These are phyloP conservation scores for Poa pratensis DNA, from an alignment of 176 grass and related monocot genomes.

Conservation along the genomic window DNA sequence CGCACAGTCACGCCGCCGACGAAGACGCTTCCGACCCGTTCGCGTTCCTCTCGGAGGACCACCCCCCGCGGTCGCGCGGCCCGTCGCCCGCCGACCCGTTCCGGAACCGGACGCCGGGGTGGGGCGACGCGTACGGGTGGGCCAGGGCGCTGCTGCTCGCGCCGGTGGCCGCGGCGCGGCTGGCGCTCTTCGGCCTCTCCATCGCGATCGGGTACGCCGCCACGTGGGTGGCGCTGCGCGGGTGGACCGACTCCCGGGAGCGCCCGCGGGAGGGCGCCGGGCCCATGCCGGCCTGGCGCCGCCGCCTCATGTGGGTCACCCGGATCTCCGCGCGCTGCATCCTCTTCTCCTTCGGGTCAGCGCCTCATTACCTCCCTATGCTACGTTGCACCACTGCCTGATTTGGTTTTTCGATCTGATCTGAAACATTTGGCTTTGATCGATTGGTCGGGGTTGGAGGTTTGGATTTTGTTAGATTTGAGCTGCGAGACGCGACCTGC, in stretches of 20 bases:
- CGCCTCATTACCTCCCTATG: neutral
- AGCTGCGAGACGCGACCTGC: neutral
- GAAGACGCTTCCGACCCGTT: conserved; percentile 52
- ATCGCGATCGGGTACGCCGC: conserved; percentile 72
- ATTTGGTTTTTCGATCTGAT: conserved; percentile 33
- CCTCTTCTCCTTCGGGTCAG: conserved; percentile 98
- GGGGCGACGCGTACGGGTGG: conserved; percentile 66
- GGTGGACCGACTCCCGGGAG: conserved; percentile 60
- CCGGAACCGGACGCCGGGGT: conserved; percentile 69
- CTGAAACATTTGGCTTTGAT: neutral
- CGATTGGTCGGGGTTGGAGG: neutral
- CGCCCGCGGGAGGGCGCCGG: conserved; percentile 46
- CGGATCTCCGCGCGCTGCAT: conserved; percentile 86
- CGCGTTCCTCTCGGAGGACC: conserved; percentile 58
- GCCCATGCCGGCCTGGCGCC: conserved; percentile 72
- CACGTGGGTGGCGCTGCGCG: conserved; percentile 71
- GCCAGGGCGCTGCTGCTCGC: conserved; percentile 59
- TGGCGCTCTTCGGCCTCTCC: conserved; percentile 74
- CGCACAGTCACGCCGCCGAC: neutral
- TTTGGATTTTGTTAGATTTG: conserved; percentile 16
- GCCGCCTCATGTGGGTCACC: conserved; percentile 91
- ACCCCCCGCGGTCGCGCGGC: neutral
- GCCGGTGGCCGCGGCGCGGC: conserved; percentile 59
- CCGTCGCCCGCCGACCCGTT: conserved; percentile 74
- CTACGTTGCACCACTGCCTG: neutral